Percentiles rank a stretch among this genome's conserved stretches.
Conservation (phyloP, 2,329 filamentous ascomycete genomes). For the Aureobasidium uvarum region DNA sequence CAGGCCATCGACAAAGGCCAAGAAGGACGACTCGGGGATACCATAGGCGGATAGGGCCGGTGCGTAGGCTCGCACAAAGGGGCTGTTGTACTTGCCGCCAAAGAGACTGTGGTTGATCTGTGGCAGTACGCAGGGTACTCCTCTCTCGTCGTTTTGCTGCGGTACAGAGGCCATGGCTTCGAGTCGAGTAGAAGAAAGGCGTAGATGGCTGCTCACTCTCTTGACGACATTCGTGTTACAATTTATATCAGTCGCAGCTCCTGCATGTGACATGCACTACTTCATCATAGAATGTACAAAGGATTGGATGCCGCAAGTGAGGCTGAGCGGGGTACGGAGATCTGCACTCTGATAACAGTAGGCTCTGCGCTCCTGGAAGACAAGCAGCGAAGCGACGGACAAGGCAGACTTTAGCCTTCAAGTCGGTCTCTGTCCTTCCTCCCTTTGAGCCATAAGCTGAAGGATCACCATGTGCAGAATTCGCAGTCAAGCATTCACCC, state of each 20-base stretch:
- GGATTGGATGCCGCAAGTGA: background rate
- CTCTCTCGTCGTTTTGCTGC: background rate
- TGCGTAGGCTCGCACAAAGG: background rate
- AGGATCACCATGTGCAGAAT: background rate
- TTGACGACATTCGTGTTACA: background rate
- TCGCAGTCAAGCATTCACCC: background rate
- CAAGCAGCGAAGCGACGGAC: background rate
- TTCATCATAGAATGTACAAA: background rate
- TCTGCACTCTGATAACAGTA: background rate
- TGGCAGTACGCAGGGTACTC: background rate
- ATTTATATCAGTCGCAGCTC: background rate
- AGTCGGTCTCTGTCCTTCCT: background rate
- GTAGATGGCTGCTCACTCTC: background rate
- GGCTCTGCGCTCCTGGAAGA: background rate
- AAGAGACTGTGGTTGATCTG: conserved; percentile 12
- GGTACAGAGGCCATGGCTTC: background rate
- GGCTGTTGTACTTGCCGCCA: conserved; percentile 12
- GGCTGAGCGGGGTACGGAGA: background rate
- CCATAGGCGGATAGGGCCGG: background rate
- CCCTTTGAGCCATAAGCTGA: background rate
- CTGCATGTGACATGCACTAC: background rate
- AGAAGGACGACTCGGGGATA: background rate
- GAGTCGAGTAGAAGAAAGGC: background rate
- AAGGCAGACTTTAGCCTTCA: background rate
- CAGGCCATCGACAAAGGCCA: background rate